A percentile compares a stretch with the other conserved stretches of the same genome.
These are phyloP conservation scores for Entophlyctis helioformis DNA, from an alignment of 192 early-diverging fungal species.

Conservation along the genomic window DNA sequence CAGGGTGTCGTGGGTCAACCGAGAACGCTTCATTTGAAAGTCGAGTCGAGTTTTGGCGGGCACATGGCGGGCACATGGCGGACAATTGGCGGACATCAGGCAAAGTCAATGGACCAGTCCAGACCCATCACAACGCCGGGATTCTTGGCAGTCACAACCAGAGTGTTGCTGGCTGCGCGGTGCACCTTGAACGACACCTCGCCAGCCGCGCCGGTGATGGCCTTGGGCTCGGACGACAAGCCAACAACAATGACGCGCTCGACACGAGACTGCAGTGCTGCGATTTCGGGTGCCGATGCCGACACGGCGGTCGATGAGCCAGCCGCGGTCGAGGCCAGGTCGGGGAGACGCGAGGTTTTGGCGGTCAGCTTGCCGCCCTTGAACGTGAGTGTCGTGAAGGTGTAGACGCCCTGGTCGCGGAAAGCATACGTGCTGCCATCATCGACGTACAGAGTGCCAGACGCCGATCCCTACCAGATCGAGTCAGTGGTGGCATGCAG, in stretches of 20 bases:
- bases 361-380: conserved; percentile 15
- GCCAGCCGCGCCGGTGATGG: background rate
- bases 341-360: background rate
- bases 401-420: conserved; percentile 54
- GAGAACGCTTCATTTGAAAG: no score
- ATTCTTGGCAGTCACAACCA: no score
- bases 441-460: conserved; percentile 78
- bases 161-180: no score
- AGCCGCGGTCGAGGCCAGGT: background rate
- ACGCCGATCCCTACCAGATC: conserved; percentile 50
- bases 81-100: no score
- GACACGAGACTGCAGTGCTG: conserved; percentile 21
- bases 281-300: no score
- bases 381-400: conserved; percentile 43
- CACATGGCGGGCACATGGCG: no score
- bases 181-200: no score
- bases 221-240: conserved; percentile 10
- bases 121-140: no score
- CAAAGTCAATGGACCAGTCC: no score
- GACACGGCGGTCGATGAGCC: background rate
- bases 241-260: conserved; percentile 48
- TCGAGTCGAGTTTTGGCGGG: no score
- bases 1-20: no score
- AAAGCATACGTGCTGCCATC: conserved; percentile 77
- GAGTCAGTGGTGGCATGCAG: no score